phyloP scores from a whole-genome alignment of 1,284 basidiomycete species.

The Abortiporus biennis region DNA sequence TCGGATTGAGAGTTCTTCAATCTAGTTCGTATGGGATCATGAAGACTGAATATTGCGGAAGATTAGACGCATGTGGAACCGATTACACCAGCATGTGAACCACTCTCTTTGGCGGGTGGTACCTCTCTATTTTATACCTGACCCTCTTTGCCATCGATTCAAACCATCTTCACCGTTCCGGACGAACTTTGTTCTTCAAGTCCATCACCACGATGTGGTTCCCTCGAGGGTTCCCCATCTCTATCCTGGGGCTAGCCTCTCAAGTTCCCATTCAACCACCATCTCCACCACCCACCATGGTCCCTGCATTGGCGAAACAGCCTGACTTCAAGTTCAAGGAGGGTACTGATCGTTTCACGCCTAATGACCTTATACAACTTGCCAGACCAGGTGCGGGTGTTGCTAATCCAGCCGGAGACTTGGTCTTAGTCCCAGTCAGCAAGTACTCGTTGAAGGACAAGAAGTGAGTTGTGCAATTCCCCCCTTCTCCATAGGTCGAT shows the following conservation, averaged over 20 bases:
- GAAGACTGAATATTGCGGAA: no score
- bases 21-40: no score
- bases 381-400: conserved; percentile 64
- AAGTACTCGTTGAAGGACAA: conserved; percentile 65
- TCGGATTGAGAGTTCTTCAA: no score
- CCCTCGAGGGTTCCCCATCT: conserved; percentile 19
- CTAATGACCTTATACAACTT: conserved; percentile 67
- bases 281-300: conserved; percentile 5
- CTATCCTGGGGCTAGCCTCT: conserved; percentile 43
- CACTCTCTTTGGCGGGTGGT: no score
- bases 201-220: conserved; percentile 28
- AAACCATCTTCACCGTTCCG: not conserved
- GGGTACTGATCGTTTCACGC: conserved; percentile 55
- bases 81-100: no score
- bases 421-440: conserved; percentile 63
- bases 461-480: conserved; percentile 51
- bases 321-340: conserved; percentile 50
- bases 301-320: conserved; percentile 2
- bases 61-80: no score
- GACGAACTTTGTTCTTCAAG: not conserved
- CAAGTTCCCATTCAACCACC: conserved; percentile 40
- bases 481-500: not conserved
- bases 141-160: no score
- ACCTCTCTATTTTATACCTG: no score
- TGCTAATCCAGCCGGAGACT: conserved; percentile 59